Percentiles rank a stretch among this genome's conserved stretches.
phyloP scores from a whole-genome alignment of 371 early-diverging fungal species.

The Globomyces sp. region DNA sequence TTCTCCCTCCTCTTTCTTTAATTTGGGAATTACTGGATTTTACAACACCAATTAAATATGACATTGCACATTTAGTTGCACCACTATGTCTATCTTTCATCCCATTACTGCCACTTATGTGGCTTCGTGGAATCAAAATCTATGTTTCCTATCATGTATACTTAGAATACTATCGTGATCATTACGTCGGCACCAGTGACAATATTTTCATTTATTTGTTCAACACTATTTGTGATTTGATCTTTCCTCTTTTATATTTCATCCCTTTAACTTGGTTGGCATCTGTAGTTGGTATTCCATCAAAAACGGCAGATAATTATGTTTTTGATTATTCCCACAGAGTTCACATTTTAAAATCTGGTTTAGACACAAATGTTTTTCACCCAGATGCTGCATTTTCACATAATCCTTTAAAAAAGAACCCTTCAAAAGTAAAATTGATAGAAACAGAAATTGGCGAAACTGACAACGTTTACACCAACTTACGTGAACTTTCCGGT shows the following conservation, averaged over 20 bases:
- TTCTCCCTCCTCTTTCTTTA: constrained; percentile 40
- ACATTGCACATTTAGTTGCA: constrained; percentile 44
- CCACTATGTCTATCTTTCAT: constrained; percentile 41
- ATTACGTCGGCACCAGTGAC: constrained; percentile 34
- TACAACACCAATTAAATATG: constrained; percentile 37
- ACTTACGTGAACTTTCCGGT: constrained; percentile 3
- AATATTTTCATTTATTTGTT: constrained; percentile 18
- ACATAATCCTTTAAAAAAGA: not conserved
- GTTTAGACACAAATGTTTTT: constrained; percentile 37
- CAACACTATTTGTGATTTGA: constrained; percentile 31
- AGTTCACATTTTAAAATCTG: constrained; percentile 48
- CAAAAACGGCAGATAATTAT: constrained; percentile 41
- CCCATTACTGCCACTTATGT: constrained; percentile 37
- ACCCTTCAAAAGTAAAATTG: not conserved
- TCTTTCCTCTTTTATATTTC: constrained; percentile 40
- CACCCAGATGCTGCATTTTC: constrained; percentile 19
- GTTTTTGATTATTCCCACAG: constrained; percentile 40
- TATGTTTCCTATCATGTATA: constrained; percentile 54
- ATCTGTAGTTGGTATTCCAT: constrained; percentile 46
- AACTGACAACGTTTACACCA: not conserved
- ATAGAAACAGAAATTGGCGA: not conserved
- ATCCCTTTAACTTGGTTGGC: constrained; percentile 43
- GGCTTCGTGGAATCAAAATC: constrained; percentile 39
- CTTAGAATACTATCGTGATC: constrained; percentile 43
- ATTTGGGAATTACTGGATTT: constrained; percentile 39